Evolutionary conservation across 2,329 filamentous ascomycete genomes (phyloP), one percentile per base, ranked within the genome.

Genomic region (Dichotomopilus funicola): DNA sequence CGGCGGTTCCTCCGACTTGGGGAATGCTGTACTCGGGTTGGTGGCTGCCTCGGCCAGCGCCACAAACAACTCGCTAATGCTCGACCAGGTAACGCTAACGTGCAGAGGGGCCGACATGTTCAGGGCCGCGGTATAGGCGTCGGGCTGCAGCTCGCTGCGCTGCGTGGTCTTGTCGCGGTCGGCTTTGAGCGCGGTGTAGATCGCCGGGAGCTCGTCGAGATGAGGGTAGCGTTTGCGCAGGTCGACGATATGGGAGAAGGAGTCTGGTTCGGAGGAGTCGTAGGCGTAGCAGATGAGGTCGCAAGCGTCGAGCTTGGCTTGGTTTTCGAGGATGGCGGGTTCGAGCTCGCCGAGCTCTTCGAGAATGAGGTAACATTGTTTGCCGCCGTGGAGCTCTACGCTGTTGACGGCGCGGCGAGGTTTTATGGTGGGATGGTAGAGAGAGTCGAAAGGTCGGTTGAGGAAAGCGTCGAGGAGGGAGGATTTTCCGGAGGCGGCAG

Each of bases 121-220:
- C 63, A 95, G 75, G 40, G 81, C 79, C 50, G 86, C 83, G 0
- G 91, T 95, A 72, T 96, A 96, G 61, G 91, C 86, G 68, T 99
- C 94, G 1, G 94, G 94, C 70, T 96, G 92, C 60, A 87, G 75
- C 70, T 96, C 90, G 58, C 88, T 88, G 57, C 94, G 82, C 72
- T 99, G 94, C n/a, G 91, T 96, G 3, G 92, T 95, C 71, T 96
- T 95, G 71, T 99, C 94, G 63, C 88, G 84, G 71, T 99, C 94
- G 2, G 94, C 94, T 72, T 99, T 99, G 57, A 97, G 77, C 0
- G 92, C 94, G 1, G 90, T 89, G 68, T 95, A 99, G 6, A 99
- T 86, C 7, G 89, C 87, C 0, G 94, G 94, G 34, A 99, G 75
- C n/a, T 89, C 85, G 68, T 95, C 88, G 2, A 99, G 80, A 54